A percentile compares a stretch with the other conserved stretches of the same genome.
Conservation (phyloP, 768 basidiomycete species). For the Boletus edulis region DNA sequence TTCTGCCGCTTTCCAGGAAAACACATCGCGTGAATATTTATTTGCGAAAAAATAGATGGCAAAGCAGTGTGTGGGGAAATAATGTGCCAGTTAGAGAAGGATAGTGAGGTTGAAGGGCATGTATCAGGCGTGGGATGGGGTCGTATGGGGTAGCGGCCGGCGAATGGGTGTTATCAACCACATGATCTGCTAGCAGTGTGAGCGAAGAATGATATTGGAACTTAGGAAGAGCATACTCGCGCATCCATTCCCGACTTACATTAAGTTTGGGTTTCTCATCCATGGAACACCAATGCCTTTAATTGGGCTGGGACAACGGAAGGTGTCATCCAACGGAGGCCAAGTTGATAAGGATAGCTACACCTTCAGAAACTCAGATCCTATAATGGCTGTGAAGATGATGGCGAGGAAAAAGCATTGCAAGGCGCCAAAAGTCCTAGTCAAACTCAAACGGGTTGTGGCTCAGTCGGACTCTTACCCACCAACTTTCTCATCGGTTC, state of each 20-base stretch:
- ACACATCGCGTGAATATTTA: constrained; percentile 30
- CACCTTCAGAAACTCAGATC: too few relatives aligned
- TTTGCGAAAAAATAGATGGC: background rate
- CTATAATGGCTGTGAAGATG: background rate
- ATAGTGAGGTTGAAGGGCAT: background rate
- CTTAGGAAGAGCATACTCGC: constrained; percentile 1
- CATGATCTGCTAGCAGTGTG: constrained; percentile 14
- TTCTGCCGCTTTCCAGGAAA: constrained; percentile 39
- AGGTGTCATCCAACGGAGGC: constrained; percentile 2
- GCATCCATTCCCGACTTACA: background rate
- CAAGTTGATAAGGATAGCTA: background rate
- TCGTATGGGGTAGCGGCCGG: constrained; percentile 9
- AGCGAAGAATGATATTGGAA: background rate
- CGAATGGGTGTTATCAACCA: constrained; percentile 6
- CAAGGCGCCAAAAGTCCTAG: too few relatives aligned
- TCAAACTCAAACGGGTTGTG: background rate
- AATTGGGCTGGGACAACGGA: background rate
- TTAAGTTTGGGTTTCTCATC: constrained; percentile 10
- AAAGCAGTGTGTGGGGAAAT: constrained; percentile 10
- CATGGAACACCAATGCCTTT: background rate
- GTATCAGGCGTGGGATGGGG: constrained; percentile 28
- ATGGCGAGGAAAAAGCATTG: background rate
- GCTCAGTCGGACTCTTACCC: background rate
- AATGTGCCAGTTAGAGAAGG: background rate
- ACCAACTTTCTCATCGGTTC: constrained; percentile 10